These are phyloP conservation scores for Cryomyces minteri DNA, from an alignment of 495 filamentous ascomycete species.

Conservation along the genomic window DNA sequence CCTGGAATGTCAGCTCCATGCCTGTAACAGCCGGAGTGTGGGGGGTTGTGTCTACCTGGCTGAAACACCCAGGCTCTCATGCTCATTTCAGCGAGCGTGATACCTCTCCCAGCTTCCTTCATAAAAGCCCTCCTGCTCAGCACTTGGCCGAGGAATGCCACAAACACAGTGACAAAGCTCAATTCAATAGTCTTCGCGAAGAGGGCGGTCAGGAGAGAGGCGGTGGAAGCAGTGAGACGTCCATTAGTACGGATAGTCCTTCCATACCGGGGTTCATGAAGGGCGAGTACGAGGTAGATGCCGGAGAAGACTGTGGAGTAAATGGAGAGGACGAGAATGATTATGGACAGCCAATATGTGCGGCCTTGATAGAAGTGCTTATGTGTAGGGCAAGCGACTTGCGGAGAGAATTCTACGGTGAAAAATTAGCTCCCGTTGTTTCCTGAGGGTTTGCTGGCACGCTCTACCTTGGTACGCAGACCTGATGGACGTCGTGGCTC, in stretches of 20 bases:
- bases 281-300: conserved; percentile 39
- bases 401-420: conserved; percentile 7
- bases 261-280: conserved; percentile 41
- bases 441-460: not conserved
- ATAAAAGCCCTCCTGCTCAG: conserved; percentile 44
- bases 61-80: conserved; percentile 37
- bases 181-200: conserved; percentile 60
- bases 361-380: conserved; percentile 19
- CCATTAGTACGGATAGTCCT: conserved; percentile 28
- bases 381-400: conserved; percentile 11
- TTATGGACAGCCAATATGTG: conserved; percentile 36
- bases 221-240: conserved; percentile 32
- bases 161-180: conserved; percentile 59
- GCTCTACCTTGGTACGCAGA: not conserved
- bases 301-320: conserved; percentile 50
- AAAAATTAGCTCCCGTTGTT: not conserved
- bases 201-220: conserved; percentile 39
- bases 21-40: no score
- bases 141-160: conserved; percentile 54
- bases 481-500: not conserved
- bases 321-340: conserved; percentile 38
- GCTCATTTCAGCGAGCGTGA: conserved; percentile 50
- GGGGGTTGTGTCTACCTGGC: conserved; percentile 12
- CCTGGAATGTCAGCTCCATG: conserved; percentile 12
- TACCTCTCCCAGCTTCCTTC: conserved; percentile 30